phyloP scores from a whole-genome alignment of 2,329 filamentous ascomycete species.

The Samsoniella hepiali region DNA sequence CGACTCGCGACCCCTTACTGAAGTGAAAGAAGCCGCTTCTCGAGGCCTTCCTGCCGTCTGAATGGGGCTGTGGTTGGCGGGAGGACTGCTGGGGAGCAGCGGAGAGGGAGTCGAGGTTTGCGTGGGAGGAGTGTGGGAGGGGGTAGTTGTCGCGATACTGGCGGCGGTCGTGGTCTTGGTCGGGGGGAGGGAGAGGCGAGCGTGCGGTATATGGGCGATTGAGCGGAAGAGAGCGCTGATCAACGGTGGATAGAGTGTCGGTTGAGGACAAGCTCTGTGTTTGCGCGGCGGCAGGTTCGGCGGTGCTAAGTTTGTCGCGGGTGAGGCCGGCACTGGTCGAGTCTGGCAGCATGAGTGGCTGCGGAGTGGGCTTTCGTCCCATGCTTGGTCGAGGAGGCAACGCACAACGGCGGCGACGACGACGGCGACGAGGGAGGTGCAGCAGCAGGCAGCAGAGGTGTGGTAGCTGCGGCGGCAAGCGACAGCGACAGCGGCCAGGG shows the following conservation, averaged over 20 bases:
- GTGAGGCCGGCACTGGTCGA: slow-evolving; percentile 29
- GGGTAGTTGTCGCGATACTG: slow-evolving; percentile 11
- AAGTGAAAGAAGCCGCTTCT: slow-evolving; percentile 53
- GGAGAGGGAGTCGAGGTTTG: slow-evolving; percentile 22
- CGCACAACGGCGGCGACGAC: not conserved
- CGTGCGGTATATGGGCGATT: slow-evolving; percentile 11
- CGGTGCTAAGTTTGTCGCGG: slow-evolving; percentile 19
- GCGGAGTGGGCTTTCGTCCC: slow-evolving; percentile 57
- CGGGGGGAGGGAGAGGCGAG: slow-evolving; percentile 23
- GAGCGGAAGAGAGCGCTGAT: slow-evolving; percentile 40
- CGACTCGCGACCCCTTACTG: slow-evolving; percentile 43
- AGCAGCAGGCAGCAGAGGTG: not conserved
- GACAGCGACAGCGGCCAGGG: not conserved
- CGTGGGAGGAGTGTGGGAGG: slow-evolving; percentile 12
- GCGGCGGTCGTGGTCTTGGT: slow-evolving; percentile 16
- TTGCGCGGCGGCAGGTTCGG: slow-evolving; percentile 11
- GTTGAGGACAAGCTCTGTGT: slow-evolving; percentile 31
- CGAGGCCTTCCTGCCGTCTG: slow-evolving; percentile 42
- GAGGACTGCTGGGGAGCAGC: slow-evolving; percentile 22
- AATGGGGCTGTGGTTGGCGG: slow-evolving; percentile 29
- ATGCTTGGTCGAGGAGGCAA: slow-evolving; percentile 31
- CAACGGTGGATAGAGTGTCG: slow-evolving; percentile 40
- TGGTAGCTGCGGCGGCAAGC: not conserved
- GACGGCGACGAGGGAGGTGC: not conserved
- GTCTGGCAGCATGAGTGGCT: slow-evolving; percentile 54